These are phyloP conservation scores for Psilocybe mexicana DNA, from an alignment of 1,284 basidiomycete species.

Conservation along the genomic window DNA sequence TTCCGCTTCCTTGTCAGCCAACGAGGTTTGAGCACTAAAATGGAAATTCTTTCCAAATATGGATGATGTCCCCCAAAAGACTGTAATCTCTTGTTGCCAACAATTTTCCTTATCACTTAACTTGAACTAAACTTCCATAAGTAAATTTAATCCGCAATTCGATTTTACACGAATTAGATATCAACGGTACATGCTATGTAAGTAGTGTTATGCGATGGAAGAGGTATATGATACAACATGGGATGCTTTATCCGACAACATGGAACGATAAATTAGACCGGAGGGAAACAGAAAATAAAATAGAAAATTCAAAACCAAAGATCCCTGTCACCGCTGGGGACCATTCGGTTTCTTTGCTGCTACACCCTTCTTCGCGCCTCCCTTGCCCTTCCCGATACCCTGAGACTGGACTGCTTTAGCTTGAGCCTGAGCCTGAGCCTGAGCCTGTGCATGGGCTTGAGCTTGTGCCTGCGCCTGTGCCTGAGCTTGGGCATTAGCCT, in stretches of 20 bases:
- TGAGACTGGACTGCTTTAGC: conserved; percentile 7
- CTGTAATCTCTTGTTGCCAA: too few species aligned
- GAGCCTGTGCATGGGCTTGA: conserved; percentile 5
- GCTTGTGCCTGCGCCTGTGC: conserved; percentile 7
- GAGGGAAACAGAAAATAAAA: background rate
- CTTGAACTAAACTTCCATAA: too few species aligned
- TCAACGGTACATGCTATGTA: background rate
- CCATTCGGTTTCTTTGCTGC: conserved; percentile 15
- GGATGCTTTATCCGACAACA: background rate
- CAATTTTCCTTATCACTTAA: too few species aligned
- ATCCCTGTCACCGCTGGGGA: conserved; percentile 2
- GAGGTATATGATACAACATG: conserved; percentile 1
- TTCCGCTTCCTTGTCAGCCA: too few species aligned
- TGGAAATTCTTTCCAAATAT: too few species aligned
- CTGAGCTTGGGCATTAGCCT: conserved; percentile 3
- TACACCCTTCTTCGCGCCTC: conserved; percentile 15
- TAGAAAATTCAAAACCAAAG: background rate
- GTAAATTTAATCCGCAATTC: background rate
- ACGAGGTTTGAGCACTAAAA: too few species aligned
- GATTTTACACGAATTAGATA: background rate
- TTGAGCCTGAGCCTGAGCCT: conserved; percentile 6
- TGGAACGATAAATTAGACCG: background rate
- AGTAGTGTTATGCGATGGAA: background rate
- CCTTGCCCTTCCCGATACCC: conserved; percentile 15
- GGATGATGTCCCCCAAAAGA: too few species aligned